Evolutionary conservation across 2,329 filamentous ascomycete species (phyloP).

Genomic region (Phyllosticta citriasiana): DNA sequence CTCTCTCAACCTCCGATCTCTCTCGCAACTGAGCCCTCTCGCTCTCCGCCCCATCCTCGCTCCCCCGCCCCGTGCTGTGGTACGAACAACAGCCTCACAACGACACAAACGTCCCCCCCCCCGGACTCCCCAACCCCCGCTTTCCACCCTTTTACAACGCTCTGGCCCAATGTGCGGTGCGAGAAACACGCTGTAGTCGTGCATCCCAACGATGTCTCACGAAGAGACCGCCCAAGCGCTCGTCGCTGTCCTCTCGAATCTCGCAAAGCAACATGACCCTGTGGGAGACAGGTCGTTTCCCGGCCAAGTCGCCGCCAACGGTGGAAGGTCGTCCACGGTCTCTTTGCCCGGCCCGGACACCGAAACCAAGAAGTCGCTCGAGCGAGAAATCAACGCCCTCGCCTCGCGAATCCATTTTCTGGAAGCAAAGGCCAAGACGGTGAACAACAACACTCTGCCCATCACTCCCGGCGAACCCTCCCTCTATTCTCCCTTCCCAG

Average conservation of each 20-base stretch:
- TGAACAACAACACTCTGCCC: constrained; percentile 53
- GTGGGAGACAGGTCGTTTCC: constrained; percentile 34
- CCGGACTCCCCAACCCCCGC: background rate
- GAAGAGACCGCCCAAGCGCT: constrained; percentile 28
- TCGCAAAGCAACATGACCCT: constrained; percentile 38
- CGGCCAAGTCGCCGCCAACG: constrained; percentile 40
- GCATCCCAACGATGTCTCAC: constrained; percentile 17
- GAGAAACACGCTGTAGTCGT: constrained; percentile 18
- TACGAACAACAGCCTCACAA: constrained; percentile 7
- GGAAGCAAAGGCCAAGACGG: constrained; percentile 62
- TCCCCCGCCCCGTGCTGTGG: constrained; percentile 8
- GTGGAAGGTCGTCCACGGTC: constrained; percentile 44
- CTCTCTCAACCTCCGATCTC: background rate
- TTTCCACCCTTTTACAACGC: background rate
- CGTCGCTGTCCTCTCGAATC: constrained; percentile 36
- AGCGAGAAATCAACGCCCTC: constrained; percentile 73
- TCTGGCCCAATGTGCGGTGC: constrained; percentile 10
- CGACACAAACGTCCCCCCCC: constrained; percentile 1
- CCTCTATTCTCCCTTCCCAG: constrained; percentile 43
- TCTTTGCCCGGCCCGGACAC: constrained; percentile 68
- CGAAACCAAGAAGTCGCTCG: constrained; percentile 65
- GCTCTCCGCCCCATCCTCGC: constrained; percentile 3
- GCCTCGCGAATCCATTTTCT: constrained; percentile 69
- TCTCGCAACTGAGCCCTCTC: constrained; percentile 1
- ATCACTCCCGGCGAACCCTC: constrained; percentile 68